Percentiles rank a stretch among this genome's conserved stretches.
Conservation (phyloP, 31 red algal genomes). For the Asparagopsis taxiformis region DNA sequence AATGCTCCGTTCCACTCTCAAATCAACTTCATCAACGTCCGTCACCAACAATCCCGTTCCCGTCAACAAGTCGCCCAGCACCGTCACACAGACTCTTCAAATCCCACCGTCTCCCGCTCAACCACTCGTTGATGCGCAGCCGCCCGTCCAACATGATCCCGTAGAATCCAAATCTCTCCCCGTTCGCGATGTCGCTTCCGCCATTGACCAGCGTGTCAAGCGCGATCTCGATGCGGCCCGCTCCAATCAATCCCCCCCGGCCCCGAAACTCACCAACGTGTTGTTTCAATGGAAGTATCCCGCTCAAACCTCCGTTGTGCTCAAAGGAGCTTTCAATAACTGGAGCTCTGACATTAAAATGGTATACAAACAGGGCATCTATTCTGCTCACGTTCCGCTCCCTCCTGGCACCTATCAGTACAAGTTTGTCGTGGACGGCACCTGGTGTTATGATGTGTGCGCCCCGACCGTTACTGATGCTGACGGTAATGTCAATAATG, state of each 20-base stretch:
- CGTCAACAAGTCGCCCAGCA: background rate
- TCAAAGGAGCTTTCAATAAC: constrained; percentile 32
- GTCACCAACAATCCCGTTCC: too few relatives aligned
- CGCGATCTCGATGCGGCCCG: background rate
- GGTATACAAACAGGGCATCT: background rate
- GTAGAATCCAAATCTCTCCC: background rate
- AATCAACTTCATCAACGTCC: too few relatives aligned
- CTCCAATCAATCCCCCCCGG: too few relatives aligned
- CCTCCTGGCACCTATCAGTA: constrained; percentile 43
- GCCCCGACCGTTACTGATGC: constrained; percentile 31
- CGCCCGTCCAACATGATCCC: background rate
- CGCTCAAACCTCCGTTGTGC: too few relatives aligned
- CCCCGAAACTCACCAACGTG: too few relatives aligned
- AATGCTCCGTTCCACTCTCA: too few relatives aligned
- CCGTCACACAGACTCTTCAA: background rate
- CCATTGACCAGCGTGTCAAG: background rate
- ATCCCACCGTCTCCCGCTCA: background rate
- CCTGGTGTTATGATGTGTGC: constrained; percentile 62
- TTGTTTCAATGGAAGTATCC: too few relatives aligned
- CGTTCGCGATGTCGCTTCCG: background rate
- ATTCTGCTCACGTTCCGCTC: background rate
- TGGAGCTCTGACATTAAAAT: constrained; percentile 17
- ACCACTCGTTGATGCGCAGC: background rate
- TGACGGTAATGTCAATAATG: constrained; percentile 71
- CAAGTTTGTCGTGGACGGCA: constrained; percentile 72